phyloP scores from a whole-genome alignment of 768 basidiomycete species.

The Chlorophyllum brunneum region DNA sequence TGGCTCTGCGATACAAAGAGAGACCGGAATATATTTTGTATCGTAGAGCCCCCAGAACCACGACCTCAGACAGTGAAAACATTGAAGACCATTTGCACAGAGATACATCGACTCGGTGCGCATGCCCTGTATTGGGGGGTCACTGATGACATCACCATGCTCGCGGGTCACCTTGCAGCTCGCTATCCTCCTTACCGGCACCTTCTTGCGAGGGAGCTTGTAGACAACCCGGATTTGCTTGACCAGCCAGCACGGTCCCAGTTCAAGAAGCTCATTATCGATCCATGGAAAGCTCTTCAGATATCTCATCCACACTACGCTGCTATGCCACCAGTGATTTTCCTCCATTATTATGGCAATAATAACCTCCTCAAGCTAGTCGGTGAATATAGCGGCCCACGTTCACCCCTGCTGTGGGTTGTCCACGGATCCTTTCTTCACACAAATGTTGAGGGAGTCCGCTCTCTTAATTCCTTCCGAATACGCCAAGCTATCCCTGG shows the following conservation, averaged over 20 bases:
- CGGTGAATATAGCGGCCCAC: too few species aligned
- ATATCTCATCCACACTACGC: background rate
- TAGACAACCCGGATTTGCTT: background rate
- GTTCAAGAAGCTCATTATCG: background rate
- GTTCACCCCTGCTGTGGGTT: too few species aligned
- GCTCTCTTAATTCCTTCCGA: too few species aligned
- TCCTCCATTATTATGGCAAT: background rate
- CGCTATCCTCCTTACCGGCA: background rate
- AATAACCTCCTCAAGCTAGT: too few species aligned
- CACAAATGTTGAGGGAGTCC: too few species aligned
- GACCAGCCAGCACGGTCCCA: background rate
- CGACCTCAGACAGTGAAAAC: background rate
- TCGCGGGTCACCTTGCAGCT: too few species aligned
- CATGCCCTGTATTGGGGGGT: background rate
- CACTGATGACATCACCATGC: too few species aligned
- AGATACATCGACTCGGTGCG: background rate
- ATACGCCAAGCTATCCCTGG: too few species aligned
- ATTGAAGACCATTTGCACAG: background rate
- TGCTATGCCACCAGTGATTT: background rate
- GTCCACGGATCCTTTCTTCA: too few species aligned
- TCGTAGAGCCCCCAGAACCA: background rate
- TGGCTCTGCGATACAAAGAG: background rate
- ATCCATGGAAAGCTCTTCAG: background rate
- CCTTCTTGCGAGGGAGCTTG: background rate
- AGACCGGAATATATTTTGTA: too few species aligned